Conservation (phyloP, 23 red algal species). For the Gracilaria gracilis region DNA sequence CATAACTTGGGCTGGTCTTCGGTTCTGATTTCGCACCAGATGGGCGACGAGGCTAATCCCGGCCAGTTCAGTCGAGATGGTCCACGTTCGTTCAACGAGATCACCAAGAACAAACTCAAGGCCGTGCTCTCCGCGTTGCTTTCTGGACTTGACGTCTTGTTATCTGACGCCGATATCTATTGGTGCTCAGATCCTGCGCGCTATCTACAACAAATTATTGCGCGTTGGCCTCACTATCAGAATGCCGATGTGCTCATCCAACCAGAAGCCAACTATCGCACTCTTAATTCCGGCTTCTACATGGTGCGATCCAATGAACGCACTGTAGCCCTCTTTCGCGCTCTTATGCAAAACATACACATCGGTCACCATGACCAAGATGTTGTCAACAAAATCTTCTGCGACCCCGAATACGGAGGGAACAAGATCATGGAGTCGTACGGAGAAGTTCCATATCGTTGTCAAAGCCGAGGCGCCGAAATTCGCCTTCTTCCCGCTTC, state of each 20-base stretch:
- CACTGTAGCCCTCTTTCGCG: conserved; percentile 28
- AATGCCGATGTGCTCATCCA: conserved; percentile 59
- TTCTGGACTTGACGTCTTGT: conserved; percentile 50
- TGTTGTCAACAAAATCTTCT: conserved; percentile 66
- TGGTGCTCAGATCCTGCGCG: conserved; percentile 44
- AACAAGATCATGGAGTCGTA: conserved; percentile 24
- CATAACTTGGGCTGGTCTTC: conserved; percentile 15
- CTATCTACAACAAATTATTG: conserved; percentile 4
- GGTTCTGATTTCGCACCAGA: conserved; percentile 37
- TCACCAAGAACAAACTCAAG: conserved; percentile 51
- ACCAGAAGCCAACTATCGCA: conserved; percentile 56
- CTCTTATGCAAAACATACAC: conserved; percentile 27
- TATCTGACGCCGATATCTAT: conserved; percentile 61
- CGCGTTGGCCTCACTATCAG: not conserved
- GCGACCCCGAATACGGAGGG: conserved; percentile 33
- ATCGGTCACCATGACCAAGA: conserved; percentile 64
- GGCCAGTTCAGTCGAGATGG: conserved; percentile 22
- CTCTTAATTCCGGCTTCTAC: conserved; percentile 59
- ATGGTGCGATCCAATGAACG: conserved; percentile 36
- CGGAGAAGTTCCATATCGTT: conserved; percentile 37
- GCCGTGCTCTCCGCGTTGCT: conserved; percentile 45
- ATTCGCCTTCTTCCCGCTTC: conserved; percentile 50
- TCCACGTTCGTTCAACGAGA: conserved; percentile 29
- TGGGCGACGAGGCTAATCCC: conserved; percentile 33
- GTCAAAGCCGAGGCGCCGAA: conserved; percentile 46